Conservation (phyloP, 805 yeast species). For the Diddensiella caesifluorescens region DNA sequence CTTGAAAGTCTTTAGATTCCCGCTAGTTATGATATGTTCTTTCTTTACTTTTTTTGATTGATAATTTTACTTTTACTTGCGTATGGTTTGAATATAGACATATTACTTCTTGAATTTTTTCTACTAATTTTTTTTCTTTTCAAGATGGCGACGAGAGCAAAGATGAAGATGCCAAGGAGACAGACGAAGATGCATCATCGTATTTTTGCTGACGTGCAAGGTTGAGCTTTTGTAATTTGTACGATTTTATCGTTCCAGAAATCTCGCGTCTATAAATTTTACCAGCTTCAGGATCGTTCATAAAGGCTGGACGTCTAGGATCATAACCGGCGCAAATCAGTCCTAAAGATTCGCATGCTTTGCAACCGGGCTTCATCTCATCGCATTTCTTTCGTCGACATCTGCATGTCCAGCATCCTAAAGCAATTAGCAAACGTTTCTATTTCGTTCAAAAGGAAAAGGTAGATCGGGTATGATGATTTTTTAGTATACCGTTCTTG, state of each 20-base stretch:
- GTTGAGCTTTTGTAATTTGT: too few species aligned
- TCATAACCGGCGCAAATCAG: conserved; percentile 55
- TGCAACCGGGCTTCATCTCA: conserved; percentile 57
- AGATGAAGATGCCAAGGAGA: too few species aligned
- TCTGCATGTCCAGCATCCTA: conserved; percentile 78
- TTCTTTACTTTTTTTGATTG: conserved; percentile 1
- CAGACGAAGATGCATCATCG: too few species aligned
- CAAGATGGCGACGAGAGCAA: too few species aligned
- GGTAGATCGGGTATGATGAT: background rate
- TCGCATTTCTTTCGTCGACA: conserved; percentile 68
- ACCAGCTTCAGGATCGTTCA: conserved; percentile 33
- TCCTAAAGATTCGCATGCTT: conserved; percentile 52
- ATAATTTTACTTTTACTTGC: conserved; percentile 1
- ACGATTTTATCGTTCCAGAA: conserved; percentile 3
- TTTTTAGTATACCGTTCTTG: conserved; percentile 4
- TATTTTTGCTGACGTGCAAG: too few species aligned
- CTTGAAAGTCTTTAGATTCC: conserved; percentile 5
- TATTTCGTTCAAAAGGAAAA: too few species aligned
- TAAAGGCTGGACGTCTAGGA: conserved; percentile 47
- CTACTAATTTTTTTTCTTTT: too few species aligned
- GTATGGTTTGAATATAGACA: background rate
- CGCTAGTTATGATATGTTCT: background rate
- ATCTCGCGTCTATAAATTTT: conserved; percentile 10
- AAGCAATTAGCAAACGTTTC: background rate
- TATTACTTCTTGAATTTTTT: background rate